Base-by-base conservation (phyloP, 306 rosid genomes). In the Arachis hypogaea region DNA sequence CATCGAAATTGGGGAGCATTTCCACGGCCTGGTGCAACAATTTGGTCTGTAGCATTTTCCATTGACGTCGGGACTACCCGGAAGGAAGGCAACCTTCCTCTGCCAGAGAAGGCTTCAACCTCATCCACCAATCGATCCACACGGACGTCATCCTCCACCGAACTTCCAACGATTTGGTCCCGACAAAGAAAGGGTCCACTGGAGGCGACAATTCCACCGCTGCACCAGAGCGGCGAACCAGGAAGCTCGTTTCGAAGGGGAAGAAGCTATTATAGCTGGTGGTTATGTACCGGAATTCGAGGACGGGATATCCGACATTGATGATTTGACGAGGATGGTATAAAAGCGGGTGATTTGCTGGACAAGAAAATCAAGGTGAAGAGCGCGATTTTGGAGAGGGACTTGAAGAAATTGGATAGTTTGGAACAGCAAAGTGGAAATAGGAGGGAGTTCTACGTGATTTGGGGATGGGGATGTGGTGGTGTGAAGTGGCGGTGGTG, bases 321-420 rank as follows among this genome's bases (percentile, higher is more conserved):
- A 95, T 10, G 69, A 85, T 3, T 70, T 85, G 52, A 42, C 92
- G 65, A 95, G 92, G 83, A 87, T 90, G 98, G 79, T 87, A 11
- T 96, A 92, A 82, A 85, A 90, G 62, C 97, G 90, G 50, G 96
- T 95, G 98, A 92, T 58, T 89, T 88, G 4, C 85, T 90, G 61
- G 94, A 90, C 68, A 90, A 87, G 73, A 92, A 92, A 84, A 84
- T 93, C 7, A 92, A 80, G 64, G 75, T 68, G 57, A 51, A 51
- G 57, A 22, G 57, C 30, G 87, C 82, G 81, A 83, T 92, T 7
- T 51, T 51, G 57, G 57, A 88, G 84, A 8, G 97, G 84, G 45
- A 82, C 84, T 93, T 66, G 88, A 89, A 51, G 87, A 81, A 7
- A 80, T 78, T 95, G 88, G 81, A 57, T 81, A 81, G 57, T 62